Base-by-base conservation (phyloP, 2,329 filamentous ascomycete species). In the Pseudonectria foliicola region DNA sequence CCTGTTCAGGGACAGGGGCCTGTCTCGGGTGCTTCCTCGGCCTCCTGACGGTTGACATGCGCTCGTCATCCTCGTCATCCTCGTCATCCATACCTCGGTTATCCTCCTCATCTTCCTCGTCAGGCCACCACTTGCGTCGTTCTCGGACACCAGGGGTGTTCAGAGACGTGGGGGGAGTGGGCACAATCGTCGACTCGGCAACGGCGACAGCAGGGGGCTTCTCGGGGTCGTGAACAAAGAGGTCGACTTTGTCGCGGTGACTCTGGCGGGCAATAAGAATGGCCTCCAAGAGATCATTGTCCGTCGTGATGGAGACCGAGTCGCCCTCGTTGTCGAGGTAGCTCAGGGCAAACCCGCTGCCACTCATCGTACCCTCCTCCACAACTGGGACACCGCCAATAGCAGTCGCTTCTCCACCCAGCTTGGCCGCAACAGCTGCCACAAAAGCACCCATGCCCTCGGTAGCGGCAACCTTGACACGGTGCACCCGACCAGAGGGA, bases 291-390 rank as follows among this genome's bases (percentile, higher is more conserved):
- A 98, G 74, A 57, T 98, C 92, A 46, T 90, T 82, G 55, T 96
- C 88, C 0, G 90, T 94, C 10, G 92, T 98, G 57, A 98, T 95
- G 27, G 89, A 95, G 12, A 98, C 88, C 1, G 86, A 89, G 57
- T 98, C 92, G 37, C 92, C 90, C 57, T 98, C 92, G 50, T 96
- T 90, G 57, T 98, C 92, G 48, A 96, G 70, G 56, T 96, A 98
- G 68, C 88, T 95, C 42, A 98, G 69, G 18, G 90, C 92, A 54
- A 90, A 98, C 6, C 92, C 92, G 25, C 77, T 73, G 33, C 77
- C 74, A 31, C 79, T 78, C 27, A 95, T 70, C 54, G 79, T 82
- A 50, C 87, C 88, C 15, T 94, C 82, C 37, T 88, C 82, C 13
- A 89, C 82, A 1, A 66, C 70, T 2, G 90, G 85, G 31, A 75